Evolutionary conservation across 2,329 filamentous ascomycete species (phyloP).

Genomic region (Colletotrichum simmondsii): DNA sequence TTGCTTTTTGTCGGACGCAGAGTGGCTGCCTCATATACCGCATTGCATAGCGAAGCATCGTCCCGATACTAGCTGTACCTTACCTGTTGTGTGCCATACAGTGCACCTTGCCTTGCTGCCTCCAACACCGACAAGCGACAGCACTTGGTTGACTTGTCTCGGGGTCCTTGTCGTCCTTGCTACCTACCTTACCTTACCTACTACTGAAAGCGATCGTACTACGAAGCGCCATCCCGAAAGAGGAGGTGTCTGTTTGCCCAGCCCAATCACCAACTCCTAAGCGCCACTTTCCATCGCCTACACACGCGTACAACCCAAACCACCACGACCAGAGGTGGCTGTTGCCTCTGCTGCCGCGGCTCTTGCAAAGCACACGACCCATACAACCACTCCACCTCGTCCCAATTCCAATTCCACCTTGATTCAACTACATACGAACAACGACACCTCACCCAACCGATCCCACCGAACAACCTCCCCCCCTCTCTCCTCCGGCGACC

Average conservation of each 20-base stretch:
- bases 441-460: constrained; percentile 15
- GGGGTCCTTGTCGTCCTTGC: constrained; percentile 17
- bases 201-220: constrained; percentile 24
- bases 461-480: constrained; percentile 11
- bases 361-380: constrained; percentile 29
- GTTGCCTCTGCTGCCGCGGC: constrained; percentile 26
- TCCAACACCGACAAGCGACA: constrained; percentile 15
- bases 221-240: constrained; percentile 33
- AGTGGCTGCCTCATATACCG: constrained; percentile 21
- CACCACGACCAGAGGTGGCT: constrained; percentile 14
- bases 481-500: neutral
- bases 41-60: constrained; percentile 13
- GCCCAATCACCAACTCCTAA: constrained; percentile 24
- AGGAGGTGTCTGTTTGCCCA: constrained; percentile 24
- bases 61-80: neutral
- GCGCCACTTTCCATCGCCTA: constrained; percentile 29
- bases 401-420: constrained; percentile 27
- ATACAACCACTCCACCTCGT: constrained; percentile 28
- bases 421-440: constrained; percentile 31
- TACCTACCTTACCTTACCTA: neutral
- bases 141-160: constrained; percentile 8
- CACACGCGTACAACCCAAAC: constrained; percentile 31
- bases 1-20: constrained; percentile 20
- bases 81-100: neutral
- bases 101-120: neutral